Base-by-base conservation (phyloP, 345 rosid species). In the Ceriops zippeliana region DNA sequence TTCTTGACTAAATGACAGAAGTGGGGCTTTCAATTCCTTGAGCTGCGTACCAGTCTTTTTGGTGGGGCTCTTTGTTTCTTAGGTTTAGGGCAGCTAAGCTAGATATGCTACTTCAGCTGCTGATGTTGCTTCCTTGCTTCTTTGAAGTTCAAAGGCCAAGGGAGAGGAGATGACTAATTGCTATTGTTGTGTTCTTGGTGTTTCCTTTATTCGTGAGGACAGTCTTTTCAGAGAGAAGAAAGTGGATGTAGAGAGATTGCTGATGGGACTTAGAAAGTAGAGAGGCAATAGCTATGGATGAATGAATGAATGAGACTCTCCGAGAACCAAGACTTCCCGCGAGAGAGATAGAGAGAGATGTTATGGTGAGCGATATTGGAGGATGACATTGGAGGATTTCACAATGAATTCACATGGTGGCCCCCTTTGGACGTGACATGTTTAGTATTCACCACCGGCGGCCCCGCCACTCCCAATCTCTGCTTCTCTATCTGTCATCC, bases 401-500 rank as follows among this genome's bases (percentile, higher is more conserved):
- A 7, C 9, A 7, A 34, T 34, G 37, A 34, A 34, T 34, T 73
- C 76, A 73, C 67, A 21, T 67, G 76, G 76, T 67, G 76, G 71
- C 67, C 76, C 75, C 62, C 31, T 5, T 0, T 27, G 28, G 62
- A 73, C 60, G 19, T 9, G 71, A 67, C 67, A 37, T 67, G 67
- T 61, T 67, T 27, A 58, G 67, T 58, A 68, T 75, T 77, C 66
- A 54, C 15, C 62, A 22, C 73, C 71, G 80, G 73, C 79, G 82
- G 82, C 68, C 70, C 76, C 80, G 22, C 75, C 80, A 54, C 74
- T 28, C 72, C 54, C 13, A 42, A 42, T 49, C 27, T 7, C 1
- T 37, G 19, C 20, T 11, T 0, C 1, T 11, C n/a, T 27, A 13
- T 27, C 16, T n/a, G 22, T 13, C 9, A 11, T 34, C 9, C 1